Evolutionary conservation across 768 basidiomycete species (phyloP).

Genomic region (Psilocybe cyanescens): DNA sequence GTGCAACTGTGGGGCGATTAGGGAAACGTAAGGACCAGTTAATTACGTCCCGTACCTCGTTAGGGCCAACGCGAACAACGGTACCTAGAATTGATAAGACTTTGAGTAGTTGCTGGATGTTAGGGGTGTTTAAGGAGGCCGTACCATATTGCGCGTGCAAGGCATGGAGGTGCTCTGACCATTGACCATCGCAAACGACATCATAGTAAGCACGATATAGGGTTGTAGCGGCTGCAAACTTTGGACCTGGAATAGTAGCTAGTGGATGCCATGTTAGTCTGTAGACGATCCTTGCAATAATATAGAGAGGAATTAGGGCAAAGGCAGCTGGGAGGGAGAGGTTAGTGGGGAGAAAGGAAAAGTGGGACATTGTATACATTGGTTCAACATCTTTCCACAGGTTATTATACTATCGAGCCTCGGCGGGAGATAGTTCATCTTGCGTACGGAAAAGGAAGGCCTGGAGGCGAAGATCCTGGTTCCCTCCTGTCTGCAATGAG

Average conservation of each 20-base stretch:
- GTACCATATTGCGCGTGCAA: slow-evolving; percentile 31
- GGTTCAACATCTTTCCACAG: not conserved
- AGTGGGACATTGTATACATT: not conserved
- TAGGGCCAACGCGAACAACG: slow-evolving; percentile 39
- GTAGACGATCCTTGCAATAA: not conserved
- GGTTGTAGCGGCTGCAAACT: slow-evolving; percentile 27
- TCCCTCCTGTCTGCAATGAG: not conserved
- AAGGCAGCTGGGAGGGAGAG: not conserved
- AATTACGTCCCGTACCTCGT: slow-evolving; percentile 30
- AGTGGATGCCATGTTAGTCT: slow-evolving; percentile 31
- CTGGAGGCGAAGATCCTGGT: not conserved
- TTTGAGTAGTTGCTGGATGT: not conserved
- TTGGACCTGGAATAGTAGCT: slow-evolving; percentile 31
- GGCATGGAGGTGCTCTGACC: slow-evolving; percentile 28
- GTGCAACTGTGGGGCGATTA: slow-evolving; percentile 32
- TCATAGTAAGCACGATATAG: slow-evolving; percentile 32
- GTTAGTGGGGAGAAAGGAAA: not conserved
- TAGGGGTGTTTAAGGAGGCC: slow-evolving; percentile 1
- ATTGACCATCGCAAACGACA: slow-evolving; percentile 26
- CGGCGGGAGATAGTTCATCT: not conserved
- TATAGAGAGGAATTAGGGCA: slow-evolving; percentile 1
- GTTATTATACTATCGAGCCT: slow-evolving; percentile 2
- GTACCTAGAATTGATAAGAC: slow-evolving; percentile 28
- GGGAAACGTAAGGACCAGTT: not conserved
- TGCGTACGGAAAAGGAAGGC: not conserved